Evolutionary conservation across 148 eudicot genomes (phyloP).

Genomic region (Persicaria tinctoria): DNA sequence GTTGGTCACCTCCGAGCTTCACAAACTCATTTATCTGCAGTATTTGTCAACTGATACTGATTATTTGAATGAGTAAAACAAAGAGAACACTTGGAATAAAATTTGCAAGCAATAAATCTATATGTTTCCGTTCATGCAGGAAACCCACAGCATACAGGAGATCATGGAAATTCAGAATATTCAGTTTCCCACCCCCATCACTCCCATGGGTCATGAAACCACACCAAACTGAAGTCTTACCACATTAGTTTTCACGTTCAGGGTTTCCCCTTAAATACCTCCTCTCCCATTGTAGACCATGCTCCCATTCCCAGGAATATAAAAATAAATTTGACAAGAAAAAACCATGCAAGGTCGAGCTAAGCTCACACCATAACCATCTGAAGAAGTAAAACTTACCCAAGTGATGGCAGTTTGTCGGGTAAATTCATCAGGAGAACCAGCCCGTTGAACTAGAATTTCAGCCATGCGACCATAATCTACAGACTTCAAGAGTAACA

Average conservation of each 20-base stretch:
- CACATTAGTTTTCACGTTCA: slow-evolving; percentile 3
- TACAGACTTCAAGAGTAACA: slow-evolving; percentile 74
- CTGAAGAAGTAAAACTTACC: slow-evolving; percentile 36
- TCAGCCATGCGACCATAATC: slow-evolving; percentile 99
- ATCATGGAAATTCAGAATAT: neutral
- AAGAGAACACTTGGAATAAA: neutral
- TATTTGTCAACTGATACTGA: slow-evolving; percentile 5
- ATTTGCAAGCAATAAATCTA: neutral
- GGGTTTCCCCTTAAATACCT: neutral
- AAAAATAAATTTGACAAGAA: neutral
- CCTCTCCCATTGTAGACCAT: neutral
- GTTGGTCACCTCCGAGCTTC: slow-evolving; percentile 91
- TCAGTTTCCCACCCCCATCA: neutral
- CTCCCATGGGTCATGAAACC: neutral
- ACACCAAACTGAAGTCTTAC: neutral
- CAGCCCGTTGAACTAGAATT: slow-evolving; percentile 93
- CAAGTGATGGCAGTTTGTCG: slow-evolving; percentile 95
- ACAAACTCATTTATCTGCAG: slow-evolving; percentile 95
- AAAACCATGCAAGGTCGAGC: neutral
- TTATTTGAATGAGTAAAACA: slow-evolving; percentile 1
- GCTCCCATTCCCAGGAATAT: neutral
- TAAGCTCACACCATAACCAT: neutral
- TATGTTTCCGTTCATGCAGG: neutral
- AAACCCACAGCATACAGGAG: neutral
- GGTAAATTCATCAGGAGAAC: slow-evolving; percentile 84